These are phyloP conservation scores for Leccinum pellstonianum DNA, from an alignment of 768 basidiomycete species.

Conservation along the genomic window DNA sequence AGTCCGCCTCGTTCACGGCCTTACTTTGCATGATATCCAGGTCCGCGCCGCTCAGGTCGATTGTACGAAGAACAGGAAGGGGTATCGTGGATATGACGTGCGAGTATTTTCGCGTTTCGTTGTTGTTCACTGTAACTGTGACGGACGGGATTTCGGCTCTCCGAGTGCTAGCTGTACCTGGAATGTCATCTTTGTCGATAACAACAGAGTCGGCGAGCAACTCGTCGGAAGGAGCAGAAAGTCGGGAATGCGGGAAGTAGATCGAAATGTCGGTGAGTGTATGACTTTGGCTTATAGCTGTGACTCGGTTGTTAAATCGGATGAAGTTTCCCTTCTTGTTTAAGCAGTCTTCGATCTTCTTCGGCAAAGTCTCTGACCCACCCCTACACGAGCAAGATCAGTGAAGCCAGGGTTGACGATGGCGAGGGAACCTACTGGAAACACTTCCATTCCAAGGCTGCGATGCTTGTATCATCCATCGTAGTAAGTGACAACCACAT, in stretches of 20 bases:
- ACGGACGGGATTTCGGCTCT: neutral
- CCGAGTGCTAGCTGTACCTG: neutral
- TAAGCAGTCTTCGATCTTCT: neutral
- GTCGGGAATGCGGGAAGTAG: neutral
- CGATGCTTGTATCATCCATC: neutral
- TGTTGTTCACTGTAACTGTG: constrained; percentile 6
- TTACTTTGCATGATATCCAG: constrained; percentile 9
- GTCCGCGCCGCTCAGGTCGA: constrained; percentile 7
- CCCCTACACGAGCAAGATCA: neutral
- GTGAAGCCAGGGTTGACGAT: neutral
- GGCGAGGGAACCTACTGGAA: constrained; percentile 5
- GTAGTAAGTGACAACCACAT: neutral
- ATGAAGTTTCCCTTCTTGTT: neutral
- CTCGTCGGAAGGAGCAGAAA: neutral
- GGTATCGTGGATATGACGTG: constrained; percentile 13
- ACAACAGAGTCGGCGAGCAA: neutral
- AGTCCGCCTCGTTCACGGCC: neutral
- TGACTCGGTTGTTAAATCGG: constrained; percentile 4
- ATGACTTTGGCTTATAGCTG: constrained; percentile 1
- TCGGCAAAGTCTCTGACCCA: constrained; percentile 7
- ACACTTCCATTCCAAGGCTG: constrained; percentile 6
- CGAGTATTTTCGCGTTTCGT: constrained; percentile 9
- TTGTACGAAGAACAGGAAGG: constrained; percentile 4
- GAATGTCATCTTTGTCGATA: neutral
- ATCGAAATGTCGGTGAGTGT: neutral